Evolutionary conservation across 768 basidiomycete genomes (phyloP), one percentile per base, ranked within the genome.

Genomic region (Lactarius psammicola): DNA sequence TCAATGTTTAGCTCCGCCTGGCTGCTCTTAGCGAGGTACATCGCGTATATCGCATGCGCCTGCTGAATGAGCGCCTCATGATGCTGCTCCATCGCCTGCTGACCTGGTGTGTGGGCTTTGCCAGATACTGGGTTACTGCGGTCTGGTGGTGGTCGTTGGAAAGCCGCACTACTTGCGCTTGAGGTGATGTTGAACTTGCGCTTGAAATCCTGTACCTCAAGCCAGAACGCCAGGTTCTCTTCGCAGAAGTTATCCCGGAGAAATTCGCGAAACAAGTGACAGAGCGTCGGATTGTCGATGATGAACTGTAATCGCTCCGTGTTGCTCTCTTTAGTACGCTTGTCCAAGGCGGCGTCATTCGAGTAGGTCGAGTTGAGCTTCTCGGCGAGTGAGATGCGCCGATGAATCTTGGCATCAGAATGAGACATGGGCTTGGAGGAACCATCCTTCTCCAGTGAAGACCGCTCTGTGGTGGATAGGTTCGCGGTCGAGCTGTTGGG

Each of bases 1-100:
- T 99, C 97, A 70, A 99, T 99, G 78, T 99, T 99, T 67, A 99
- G 85, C 78, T 98, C 97, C 78, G 90, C 93, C 65, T 89, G 91
- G 75, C 94, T 95, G 33, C 94, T 92, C 1, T 95, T 95, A 0
- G 96, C 97, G 28, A 99, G 87, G 73, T 98, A 99, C 59, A 86
- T 95, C 80, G 92, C 89, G 80, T 94, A 95, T 70, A 95, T 97
- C 61, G 88, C 84, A 70, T 96, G 95, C 8, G 97, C 95, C 64
- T 94, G 95, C 70, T 91, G 89, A 72, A 98, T 95, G 70, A 99
- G 81, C 28, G 92, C 85, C 74, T 96, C 94, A 79, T 98, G 95
- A 75, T 99, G 97, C 66, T 85, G 88, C 79, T 98, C 96, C 96
- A 98, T 98, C 3, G 95, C 93, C 57, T 82, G 84, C 73, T 91